Conservation (phyloP, 108 stramenopile genomes). For the Hondaea fermentalgiana region DNA sequence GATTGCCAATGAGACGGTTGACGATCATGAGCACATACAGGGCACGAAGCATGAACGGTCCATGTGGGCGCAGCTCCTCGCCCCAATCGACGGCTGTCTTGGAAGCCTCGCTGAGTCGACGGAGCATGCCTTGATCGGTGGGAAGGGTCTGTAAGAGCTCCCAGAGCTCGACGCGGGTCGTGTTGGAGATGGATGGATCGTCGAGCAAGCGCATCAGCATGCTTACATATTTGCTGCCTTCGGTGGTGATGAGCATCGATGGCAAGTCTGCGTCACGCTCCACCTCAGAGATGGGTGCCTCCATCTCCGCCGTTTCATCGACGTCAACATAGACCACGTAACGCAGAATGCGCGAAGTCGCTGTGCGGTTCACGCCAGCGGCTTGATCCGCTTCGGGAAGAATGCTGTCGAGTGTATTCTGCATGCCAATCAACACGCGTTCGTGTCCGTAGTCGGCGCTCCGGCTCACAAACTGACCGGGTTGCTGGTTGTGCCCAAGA, state of each 20-base stretch:
- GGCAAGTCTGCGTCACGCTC: background rate
- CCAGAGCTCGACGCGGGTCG: slow-evolving; percentile 13
- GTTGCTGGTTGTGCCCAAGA: background rate
- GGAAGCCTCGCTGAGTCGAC: background rate
- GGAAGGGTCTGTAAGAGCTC: background rate
- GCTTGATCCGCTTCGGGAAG: background rate
- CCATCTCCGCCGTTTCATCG: background rate
- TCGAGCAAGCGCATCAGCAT: background rate
- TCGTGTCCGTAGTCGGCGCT: background rate
- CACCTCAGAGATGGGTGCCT: background rate
- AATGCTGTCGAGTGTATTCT: background rate
- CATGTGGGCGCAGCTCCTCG: background rate
- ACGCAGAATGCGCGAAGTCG: background rate
- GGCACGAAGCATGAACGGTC: background rate
- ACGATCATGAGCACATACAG: background rate
- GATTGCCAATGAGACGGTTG: background rate
- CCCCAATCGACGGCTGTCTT: background rate
- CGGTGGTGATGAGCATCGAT: background rate
- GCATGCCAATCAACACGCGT: background rate
- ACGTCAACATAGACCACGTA: background rate
- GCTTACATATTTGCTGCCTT: background rate
- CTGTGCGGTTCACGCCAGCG: background rate
- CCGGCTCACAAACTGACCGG: background rate
- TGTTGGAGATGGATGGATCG: background rate
- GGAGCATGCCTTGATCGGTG: background rate